Conservation (phyloP, 139 green algal genomes). For the Chlorella sp. region DNA sequence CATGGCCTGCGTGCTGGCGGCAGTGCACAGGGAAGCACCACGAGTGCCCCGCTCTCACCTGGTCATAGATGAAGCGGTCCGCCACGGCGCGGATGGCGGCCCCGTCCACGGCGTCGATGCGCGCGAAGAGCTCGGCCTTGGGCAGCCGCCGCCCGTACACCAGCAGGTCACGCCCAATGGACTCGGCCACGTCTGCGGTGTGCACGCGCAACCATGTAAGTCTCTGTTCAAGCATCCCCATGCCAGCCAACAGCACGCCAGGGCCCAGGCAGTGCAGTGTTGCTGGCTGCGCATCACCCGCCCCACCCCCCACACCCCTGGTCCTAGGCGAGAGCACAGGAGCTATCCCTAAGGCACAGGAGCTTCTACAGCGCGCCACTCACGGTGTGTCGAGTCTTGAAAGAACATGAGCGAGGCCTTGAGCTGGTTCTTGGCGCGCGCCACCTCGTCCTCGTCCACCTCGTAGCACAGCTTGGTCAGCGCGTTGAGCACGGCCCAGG, state of each 20-base stretch:
- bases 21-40: neutral
- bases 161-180: slow-evolving; percentile 92
- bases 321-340: no score
- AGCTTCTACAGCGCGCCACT: no score
- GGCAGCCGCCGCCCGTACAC: slow-evolving; percentile 91
- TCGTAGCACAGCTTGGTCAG: slow-evolving; percentile 86
- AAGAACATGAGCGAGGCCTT: slow-evolving; percentile 77
- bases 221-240: no score
- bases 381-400: slow-evolving; percentile 53
- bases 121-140: slow-evolving; percentile 92
- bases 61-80: slow-evolving; percentile 87
- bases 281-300: no score
- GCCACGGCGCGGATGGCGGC: slow-evolving; percentile 79
- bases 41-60: slow-evolving; percentile 20
- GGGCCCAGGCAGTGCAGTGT: no score
- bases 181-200: slow-evolving; percentile 83
- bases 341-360: no score
- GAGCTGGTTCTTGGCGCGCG: slow-evolving; percentile 89
- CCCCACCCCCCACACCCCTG: no score
- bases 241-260: no score
- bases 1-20: neutral
- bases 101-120: slow-evolving; percentile 92
- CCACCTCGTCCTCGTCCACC: slow-evolving; percentile 77
- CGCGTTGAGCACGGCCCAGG: slow-evolving; percentile 58
- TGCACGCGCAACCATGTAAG: no score